Conservation (phyloP, 139 green algal species). For the Chlamydomonas eustigma region DNA sequence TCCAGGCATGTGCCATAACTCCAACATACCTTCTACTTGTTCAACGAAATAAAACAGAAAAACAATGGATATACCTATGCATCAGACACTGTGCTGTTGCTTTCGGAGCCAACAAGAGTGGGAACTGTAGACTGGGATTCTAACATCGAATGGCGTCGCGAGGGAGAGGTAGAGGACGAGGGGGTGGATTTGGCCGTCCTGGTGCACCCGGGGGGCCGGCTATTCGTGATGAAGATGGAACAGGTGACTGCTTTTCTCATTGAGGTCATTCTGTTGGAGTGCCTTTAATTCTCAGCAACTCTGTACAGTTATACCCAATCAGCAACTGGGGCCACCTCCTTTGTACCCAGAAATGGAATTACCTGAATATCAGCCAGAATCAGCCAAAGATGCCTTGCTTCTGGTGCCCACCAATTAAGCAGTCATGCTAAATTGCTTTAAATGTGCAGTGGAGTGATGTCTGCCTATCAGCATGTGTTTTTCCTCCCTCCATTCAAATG, state of each 20-base stretch:
- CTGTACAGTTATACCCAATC: background rate
- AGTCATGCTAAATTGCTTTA: background rate
- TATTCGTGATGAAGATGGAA: background rate
- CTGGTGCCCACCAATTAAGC: background rate
- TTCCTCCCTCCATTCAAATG: too few relatives aligned
- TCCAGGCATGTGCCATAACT: too few relatives aligned
- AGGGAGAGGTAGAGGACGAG: slow-evolving; percentile 1
- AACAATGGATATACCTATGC: too few relatives aligned
- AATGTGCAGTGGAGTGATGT: too few relatives aligned
- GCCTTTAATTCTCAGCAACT: background rate
- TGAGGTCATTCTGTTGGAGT: background rate
- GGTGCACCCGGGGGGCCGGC: background rate
- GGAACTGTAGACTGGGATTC: too few relatives aligned
- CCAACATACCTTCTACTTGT: too few relatives aligned
- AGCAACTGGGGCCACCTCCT: background rate
- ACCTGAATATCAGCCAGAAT: background rate
- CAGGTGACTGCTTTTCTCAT: background rate
- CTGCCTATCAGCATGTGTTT: too few relatives aligned
- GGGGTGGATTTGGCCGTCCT: background rate
- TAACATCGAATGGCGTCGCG: background rate
- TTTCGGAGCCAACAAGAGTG: too few relatives aligned
- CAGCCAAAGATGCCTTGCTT: background rate
- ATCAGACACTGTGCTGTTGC: too few relatives aligned
- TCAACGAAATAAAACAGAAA: too few relatives aligned
- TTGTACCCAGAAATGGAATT: slow-evolving; percentile 6